phyloP scores from a whole-genome alignment of 1,139 yeast species.

The Insectozyma bohioensis region DNA sequence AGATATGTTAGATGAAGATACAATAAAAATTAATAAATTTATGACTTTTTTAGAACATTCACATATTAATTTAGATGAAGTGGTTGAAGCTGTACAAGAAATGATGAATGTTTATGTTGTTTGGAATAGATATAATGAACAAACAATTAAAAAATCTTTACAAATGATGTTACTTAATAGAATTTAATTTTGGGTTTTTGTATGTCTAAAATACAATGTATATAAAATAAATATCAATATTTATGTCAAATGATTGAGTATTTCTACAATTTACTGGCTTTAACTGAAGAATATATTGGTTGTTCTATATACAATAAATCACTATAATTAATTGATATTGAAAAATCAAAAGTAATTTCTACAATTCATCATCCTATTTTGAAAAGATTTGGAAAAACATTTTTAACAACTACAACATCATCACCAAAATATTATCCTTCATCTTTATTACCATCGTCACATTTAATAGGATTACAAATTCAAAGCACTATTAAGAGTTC shows the following conservation, averaged over 20 bases:
- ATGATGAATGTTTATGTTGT: slow-evolving; percentile 72
- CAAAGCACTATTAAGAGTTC: slow-evolving; percentile 55
- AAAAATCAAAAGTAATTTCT: too few species aligned
- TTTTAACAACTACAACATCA: too few species aligned
- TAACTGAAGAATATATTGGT: too few species aligned
- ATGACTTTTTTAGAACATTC: slow-evolving; percentile 70
- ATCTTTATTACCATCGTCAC: too few species aligned
- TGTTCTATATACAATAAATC: too few species aligned
- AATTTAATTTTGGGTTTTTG: slow-evolving; percentile 1
- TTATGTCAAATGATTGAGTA: too few species aligned
- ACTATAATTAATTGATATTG: too few species aligned
- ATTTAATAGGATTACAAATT: slow-evolving; percentile 54
- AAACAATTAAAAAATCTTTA: slow-evolving; percentile 38
- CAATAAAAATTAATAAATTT: slow-evolving; percentile 49
- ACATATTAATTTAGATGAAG: slow-evolving; percentile 72
- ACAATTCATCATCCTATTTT: too few species aligned
- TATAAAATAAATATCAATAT: too few species aligned
- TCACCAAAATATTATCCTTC: too few species aligned
- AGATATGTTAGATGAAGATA: slow-evolving; percentile 34
- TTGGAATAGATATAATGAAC: slow-evolving; percentile 84
- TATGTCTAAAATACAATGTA: background rate
- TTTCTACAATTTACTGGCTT: too few species aligned
- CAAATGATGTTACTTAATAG: slow-evolving; percentile 42
- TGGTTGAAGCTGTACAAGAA: slow-evolving; percentile 81
- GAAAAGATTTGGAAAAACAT: too few species aligned